A percentile compares a stretch with the other conserved stretches of the same genome.
Conservation (phyloP, 768 basidiomycete species). For the Naganishia vishniacii region DNA sequence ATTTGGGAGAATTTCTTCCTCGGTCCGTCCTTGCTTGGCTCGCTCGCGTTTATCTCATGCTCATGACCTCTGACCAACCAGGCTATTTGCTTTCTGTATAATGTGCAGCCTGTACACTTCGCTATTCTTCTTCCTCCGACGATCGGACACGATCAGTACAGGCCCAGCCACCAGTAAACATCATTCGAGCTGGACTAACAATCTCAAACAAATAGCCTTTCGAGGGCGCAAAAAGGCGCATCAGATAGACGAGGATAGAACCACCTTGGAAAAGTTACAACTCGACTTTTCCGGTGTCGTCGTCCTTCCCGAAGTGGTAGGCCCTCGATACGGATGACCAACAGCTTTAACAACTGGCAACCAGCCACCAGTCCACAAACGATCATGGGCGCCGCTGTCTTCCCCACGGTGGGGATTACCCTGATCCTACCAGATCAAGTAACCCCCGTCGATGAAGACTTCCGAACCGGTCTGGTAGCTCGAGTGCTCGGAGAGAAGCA, state of each 20-base stretch:
- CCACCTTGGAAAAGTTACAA: not conserved
- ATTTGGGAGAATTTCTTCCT: not conserved
- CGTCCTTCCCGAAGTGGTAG: not conserved
- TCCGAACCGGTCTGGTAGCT: conserved; percentile 28
- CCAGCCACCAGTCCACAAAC: no score
- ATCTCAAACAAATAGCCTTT: not conserved
- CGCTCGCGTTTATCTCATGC: not conserved
- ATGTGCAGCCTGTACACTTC: not conserved
- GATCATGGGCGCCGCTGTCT: no score
- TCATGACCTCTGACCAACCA: not conserved
- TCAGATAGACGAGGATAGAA: not conserved
- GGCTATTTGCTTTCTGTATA: not conserved
- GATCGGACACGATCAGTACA: not conserved
- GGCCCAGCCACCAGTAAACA: not conserved
- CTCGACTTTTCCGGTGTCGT: not conserved
- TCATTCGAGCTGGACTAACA: not conserved
- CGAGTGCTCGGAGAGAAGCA: conserved; percentile 23
- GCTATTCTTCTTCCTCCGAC: not conserved
- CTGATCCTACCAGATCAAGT: conserved; percentile 25
- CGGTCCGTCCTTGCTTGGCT: not conserved
- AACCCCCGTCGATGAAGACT: conserved; percentile 25
- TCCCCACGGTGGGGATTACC: no score
- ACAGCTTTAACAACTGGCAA: no score
- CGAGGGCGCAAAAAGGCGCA: not conserved
- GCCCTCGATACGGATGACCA: no score